Evolutionary conservation across 768 basidiomycete species (phyloP).

Genomic region (Megacollybia marginata): DNA sequence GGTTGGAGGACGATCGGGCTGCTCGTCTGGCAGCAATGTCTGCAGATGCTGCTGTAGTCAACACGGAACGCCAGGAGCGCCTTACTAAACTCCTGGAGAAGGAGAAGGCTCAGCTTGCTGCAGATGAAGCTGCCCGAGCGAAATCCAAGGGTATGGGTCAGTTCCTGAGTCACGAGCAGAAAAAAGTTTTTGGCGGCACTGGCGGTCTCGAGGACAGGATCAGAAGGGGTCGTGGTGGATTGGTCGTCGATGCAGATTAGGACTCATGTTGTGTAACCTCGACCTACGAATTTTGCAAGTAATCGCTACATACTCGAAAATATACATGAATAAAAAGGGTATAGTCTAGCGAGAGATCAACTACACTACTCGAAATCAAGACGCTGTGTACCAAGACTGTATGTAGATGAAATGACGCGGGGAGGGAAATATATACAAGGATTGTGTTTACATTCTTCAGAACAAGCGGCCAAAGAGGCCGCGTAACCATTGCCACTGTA

Average conservation of each 20-base stretch:
- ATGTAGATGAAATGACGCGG: no score
- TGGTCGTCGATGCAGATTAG: conserved; percentile 61
- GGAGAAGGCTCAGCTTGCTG: conserved; percentile 73
- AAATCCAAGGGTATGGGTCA: conserved; percentile 74
- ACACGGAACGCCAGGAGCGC: conserved; percentile 63
- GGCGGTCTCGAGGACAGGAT: conserved; percentile 79
- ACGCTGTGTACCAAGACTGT: no score
- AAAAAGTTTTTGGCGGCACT: conserved; percentile 72
- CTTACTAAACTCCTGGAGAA: conserved; percentile 61
- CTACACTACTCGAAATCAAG: no score
- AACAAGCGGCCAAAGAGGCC: no score
- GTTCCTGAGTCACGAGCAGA: conserved; percentile 80
- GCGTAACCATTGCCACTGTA: no score
- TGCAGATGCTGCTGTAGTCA: conserved; percentile 59
- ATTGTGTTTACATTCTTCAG: no score
- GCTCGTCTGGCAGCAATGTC: conserved; percentile 91
- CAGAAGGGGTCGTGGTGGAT: conserved; percentile 58
- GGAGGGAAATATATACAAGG: no score
- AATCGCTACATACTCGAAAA: no score
- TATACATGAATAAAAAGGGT: no score
- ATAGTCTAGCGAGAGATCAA: no score
- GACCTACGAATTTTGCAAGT: no score
- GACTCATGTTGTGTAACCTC: background rate
- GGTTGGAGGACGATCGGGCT: conserved; percentile 48
- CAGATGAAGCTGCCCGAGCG: conserved; percentile 57